Evolutionary conservation across 176 grass and related monocot species (phyloP), one percentile per base, ranked within the genome.

Genomic region (Coix lacrymajobi): DNA sequence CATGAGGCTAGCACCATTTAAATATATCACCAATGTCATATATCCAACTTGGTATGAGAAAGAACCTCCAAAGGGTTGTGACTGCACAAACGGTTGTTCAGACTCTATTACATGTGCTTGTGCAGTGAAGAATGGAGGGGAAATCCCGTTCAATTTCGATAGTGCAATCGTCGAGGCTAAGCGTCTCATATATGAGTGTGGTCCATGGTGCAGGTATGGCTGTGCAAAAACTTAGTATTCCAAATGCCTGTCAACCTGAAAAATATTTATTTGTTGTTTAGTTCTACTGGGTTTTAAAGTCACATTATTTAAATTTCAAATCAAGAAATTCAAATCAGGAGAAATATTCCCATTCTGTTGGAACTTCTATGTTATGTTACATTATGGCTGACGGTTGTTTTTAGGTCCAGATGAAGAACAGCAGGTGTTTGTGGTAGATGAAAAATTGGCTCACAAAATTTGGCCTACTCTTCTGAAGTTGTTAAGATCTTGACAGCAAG

Each of bases 91-190:
- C 0, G 90, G 88, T 31, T 95, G 93, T 75, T 90, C 85, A 1
- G 90, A 92, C 25, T 90, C 92, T 72, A 29, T 31, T 51, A 92
- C 31, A 22, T 95, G 93, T 84, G 87, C 87, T 36, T 95, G 93
- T 86, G 87, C 82, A 31, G 71, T 92, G 77, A 95, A 90, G 80
- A 95, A 95, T 90, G 87, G 79, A 73, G 90, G 90, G 62, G 93
- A 95, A 81, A 92, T 95, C 36, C 90, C 90, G 11, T 95, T 88
- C 62, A 92, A 90, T 82, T 87, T 88, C 43, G 85, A 81, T 90
- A 87, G 93, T 75, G 90, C n/a, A n/a, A 92, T 95, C 48, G 90
- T 95, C 30, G 63, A 90, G 22, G 85, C 87, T 60, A 95, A 88
- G 56, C 39, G 76, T 36, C 87, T 95, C 49, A 61, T 95, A 38